Evolutionary conservation across 2,329 filamentous ascomycete genomes (phyloP).

Genomic region (Xylariomycetidae sp.): DNA sequence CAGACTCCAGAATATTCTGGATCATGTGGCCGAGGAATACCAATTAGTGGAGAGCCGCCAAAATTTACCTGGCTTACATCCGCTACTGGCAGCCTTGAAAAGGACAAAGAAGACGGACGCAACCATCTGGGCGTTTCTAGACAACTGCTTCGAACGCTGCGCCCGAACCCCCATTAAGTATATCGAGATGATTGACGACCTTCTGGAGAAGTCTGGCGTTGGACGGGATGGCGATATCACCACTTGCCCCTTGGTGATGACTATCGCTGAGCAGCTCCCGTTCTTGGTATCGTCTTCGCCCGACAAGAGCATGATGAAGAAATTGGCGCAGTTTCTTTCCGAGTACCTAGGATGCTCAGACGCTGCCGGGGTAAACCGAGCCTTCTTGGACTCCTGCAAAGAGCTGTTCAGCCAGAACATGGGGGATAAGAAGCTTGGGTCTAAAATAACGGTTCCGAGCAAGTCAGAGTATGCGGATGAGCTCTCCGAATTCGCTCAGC

Average conservation of each 20-base stretch:
- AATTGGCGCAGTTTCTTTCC: slow-evolving; percentile 53
- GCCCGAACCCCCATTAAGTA: slow-evolving; percentile 76
- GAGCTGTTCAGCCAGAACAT: slow-evolving; percentile 33
- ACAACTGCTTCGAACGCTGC: slow-evolving; percentile 75
- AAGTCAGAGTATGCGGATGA: slow-evolving; percentile 3
- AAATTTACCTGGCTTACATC: slow-evolving; percentile 36
- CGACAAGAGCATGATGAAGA: slow-evolving; percentile 34
- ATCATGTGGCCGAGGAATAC: slow-evolving; percentile 56
- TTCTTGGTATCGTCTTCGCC: slow-evolving; percentile 52
- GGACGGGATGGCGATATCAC: slow-evolving; percentile 21
- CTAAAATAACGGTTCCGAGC: slow-evolving; percentile 19
- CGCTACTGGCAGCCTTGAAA: slow-evolving; percentile 37
- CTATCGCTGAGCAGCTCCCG: slow-evolving; percentile 71
- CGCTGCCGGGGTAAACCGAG: slow-evolving; percentile 42
- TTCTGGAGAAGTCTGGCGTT: slow-evolving; percentile 24
- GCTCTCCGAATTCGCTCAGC: not conserved
- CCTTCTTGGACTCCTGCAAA: slow-evolving; percentile 38
- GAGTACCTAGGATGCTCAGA: slow-evolving; percentile 49
- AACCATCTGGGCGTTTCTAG: slow-evolving; percentile 63
- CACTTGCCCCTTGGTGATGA: slow-evolving; percentile 59
- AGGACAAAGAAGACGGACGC: slow-evolving; percentile 23
- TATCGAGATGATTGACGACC: slow-evolving; percentile 56
- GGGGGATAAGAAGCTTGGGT: slow-evolving; percentile 30
- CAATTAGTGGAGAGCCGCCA: slow-evolving; percentile 53
- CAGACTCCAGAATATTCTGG: slow-evolving; percentile 50